Percentiles rank a stretch among this genome's conserved stretches.
Conservation (phyloP, 2,329 filamentous ascomycete species). For the Fusarium sacchari region DNA sequence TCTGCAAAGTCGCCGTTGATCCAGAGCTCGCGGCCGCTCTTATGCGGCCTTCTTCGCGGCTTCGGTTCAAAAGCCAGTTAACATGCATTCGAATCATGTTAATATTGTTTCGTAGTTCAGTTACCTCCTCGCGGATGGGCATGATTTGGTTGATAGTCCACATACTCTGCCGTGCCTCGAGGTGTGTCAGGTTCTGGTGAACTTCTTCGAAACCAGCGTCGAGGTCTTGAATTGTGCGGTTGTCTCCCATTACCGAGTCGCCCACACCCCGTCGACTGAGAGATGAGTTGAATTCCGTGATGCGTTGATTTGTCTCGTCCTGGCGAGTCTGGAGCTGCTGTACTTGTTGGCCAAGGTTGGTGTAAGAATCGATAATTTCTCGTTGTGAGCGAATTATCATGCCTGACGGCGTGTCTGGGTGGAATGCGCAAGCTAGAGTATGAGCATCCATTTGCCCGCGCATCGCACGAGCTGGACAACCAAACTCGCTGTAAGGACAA, state of each 20-base stretch:
- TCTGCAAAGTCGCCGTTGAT: constrained; percentile 45
- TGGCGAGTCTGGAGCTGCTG: constrained; percentile 50
- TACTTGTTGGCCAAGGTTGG: constrained; percentile 50
- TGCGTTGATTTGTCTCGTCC: constrained; percentile 47
- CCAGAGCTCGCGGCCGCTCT: constrained; percentile 51
- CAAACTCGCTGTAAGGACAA: constrained; percentile 55
- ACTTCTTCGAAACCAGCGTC: constrained; percentile 63
- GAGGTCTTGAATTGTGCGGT: constrained; percentile 55
- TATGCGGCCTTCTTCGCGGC: constrained; percentile 58
- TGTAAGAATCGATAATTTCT: constrained; percentile 57
- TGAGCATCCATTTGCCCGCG: constrained; percentile 57
- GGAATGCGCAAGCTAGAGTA: constrained; percentile 60
- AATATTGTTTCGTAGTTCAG: constrained; percentile 66
- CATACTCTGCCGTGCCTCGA: constrained; percentile 69
- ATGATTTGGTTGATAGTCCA: constrained; percentile 70
- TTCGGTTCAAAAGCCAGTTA: constrained; percentile 66
- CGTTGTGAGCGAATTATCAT: constrained; percentile 61
- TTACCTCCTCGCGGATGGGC: constrained; percentile 70
- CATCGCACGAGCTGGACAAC: constrained; percentile 49
- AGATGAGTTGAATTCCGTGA: constrained; percentile 55
- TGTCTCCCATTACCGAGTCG: constrained; percentile 61
- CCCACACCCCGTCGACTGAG: constrained; percentile 48
- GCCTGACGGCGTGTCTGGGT: constrained; percentile 59
- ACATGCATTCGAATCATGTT: constrained; percentile 69
- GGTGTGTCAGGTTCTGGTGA: constrained; percentile 65